A percentile compares a stretch with the other conserved stretches of the same genome.
These are phyloP conservation scores for Nymphaea colorata DNA, from an alignment of 164 flowering plant genomes.

Conservation along the genomic window DNA sequence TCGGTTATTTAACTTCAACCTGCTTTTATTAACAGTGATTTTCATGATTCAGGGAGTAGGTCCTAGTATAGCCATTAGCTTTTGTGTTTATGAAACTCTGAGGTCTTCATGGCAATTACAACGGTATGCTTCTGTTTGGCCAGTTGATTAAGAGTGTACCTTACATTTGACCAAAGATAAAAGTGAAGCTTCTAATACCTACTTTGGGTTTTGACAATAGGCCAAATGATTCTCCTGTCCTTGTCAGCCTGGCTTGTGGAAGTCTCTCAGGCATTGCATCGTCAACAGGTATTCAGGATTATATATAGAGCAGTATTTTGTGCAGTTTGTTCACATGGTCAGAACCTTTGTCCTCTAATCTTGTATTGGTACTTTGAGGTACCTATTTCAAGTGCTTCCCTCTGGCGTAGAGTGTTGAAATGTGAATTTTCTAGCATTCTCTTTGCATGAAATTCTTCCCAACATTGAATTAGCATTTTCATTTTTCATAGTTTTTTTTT, in stretches of 20 bases:
- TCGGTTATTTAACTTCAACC: not conserved
- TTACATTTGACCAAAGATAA: not conserved
- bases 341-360: no score
- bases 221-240: slow-evolving; percentile 57
- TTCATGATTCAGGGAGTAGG: slow-evolving; percentile 63
- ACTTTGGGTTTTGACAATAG: slow-evolving; percentile 19
- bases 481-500: no score
- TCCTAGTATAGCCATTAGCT: slow-evolving; percentile 81
- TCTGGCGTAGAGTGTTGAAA: no score
- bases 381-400: no score
- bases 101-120: slow-evolving; percentile 48
- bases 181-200: not conserved
- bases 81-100: slow-evolving; percentile 65
- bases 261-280: slow-evolving; percentile 86
- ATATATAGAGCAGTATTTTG: not conserved
- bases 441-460: no score
- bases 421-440: no score
- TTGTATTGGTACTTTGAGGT: no score
- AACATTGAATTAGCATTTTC: no score
- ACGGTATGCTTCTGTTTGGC: slow-evolving; percentile 24
- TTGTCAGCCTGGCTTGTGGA: slow-evolving; percentile 73
- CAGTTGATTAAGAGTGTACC: not conserved
- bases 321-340: no score
- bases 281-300: slow-evolving; percentile 43
- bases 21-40: not conserved